These are phyloP conservation scores for Trametes pubescens DNA, from an alignment of 1,284 basidiomycete genomes.

Conservation along the genomic window DNA sequence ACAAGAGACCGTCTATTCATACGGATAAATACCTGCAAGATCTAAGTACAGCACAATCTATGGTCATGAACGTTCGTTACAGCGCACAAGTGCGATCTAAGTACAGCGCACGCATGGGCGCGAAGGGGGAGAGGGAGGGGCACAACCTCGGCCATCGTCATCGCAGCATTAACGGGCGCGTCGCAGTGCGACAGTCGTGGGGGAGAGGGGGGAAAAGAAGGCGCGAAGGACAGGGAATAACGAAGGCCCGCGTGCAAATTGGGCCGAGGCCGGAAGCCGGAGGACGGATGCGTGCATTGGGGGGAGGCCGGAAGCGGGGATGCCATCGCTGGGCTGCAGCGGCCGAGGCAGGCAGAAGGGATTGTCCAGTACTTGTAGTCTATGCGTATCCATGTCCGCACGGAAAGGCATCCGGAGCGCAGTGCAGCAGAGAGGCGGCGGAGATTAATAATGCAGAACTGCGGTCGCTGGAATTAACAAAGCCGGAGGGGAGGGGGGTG, in stretches of 20 bases:
- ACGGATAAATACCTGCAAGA: slow-evolving; percentile 14
- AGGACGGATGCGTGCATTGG: neutral
- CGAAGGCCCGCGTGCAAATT: neutral
- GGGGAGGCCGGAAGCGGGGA: neutral
- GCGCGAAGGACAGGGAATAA: neutral
- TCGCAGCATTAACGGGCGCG: no score
- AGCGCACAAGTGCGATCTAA: slow-evolving; percentile 3
- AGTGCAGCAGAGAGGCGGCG: neutral
- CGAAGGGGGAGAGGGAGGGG: neutral
- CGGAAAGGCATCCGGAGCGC: neutral
- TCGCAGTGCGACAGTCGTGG: neutral
- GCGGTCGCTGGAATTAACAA: neutral
- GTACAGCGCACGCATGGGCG: neutral
- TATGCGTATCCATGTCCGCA: slow-evolving; percentile 11
- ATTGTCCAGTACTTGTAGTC: slow-evolving; percentile 9
- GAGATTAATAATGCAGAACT: neutral
- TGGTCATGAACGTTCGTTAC: slow-evolving; percentile 5
- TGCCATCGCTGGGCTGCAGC: neutral
- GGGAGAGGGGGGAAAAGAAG: neutral
- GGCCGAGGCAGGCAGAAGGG: slow-evolving; percentile 1
- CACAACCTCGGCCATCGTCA: no score
- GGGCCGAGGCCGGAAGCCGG: neutral
- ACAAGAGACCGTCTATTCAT: neutral
- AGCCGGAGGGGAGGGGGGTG: neutral
- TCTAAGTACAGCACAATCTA: slow-evolving; percentile 15